Base-by-base conservation (phyloP, 345 rosid species). In the Cardamine occulta region DNA sequence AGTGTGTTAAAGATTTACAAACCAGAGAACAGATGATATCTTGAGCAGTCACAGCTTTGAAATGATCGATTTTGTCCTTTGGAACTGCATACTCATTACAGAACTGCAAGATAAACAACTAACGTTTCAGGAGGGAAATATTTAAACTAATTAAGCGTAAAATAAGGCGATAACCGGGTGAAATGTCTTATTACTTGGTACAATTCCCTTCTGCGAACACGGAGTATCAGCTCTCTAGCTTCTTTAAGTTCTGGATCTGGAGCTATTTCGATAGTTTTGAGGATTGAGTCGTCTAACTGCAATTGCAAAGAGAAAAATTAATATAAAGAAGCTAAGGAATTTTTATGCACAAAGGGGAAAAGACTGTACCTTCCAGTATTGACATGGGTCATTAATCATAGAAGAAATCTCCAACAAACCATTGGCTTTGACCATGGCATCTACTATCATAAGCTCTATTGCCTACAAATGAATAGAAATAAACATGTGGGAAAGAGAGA, bases 1-100 rank as follows among this genome's bases (percentile, higher is more conserved):
- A 70, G 8, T 53, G 47, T 32, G 53, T 21, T 11, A 1, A 21
- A 17, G 28, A 63, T n/a, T 19, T 26, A 47, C 54, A 70, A 26
- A 94, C 97, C 98, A 90, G 96, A 56, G 95, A 94, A 79, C 98
- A 91, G 79, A 88, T 85, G 76, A 94, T 94, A 72, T 94, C 98
- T 74, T 86, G 86, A 3, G 97, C 85, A 26, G 97, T 89, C 37
- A 91, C 92, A 21, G 87, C 78, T 80, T 85, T 90, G 85, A 90
- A 94, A 80, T 94, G 80, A 57, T 88, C 98, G 49, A 89, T 24
- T 57, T 86, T 83, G 70, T 91, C 92, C 81, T 86, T 94, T 3
- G 98, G 97, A 82, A 94, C 97, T 19, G 98, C 85, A 76, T 86
- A 94, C 79, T 91, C 98, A 70, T 91, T 94, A 79, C 98, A 94